Evolutionary conservation across 73 alveolate genomes (phyloP), one percentile per base, ranked within the genome.

Genomic region (Urostyla sp.): DNA sequence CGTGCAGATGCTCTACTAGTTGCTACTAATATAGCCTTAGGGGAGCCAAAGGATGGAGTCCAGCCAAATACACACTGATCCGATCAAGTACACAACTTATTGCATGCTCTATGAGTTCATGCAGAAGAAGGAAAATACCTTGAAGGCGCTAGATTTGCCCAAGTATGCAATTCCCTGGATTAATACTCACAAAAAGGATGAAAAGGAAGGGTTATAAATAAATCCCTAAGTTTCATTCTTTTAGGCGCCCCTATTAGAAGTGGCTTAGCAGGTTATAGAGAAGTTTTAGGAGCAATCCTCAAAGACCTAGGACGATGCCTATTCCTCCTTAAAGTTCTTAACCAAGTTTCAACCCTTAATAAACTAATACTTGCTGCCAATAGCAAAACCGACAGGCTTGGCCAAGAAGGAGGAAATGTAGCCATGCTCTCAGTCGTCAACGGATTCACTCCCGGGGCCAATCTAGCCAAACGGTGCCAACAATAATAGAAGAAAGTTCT

Each of bases 401-500:
- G 31, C 57, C 55, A 4, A 55, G 31, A 21, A 48, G 72, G 4
- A 27, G 5, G 31, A 20, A 6, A 55, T 6, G 18, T 8, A n/a
- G 5, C 20, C 6, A 55, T 5, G 31, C 24, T 27, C 31, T 27
- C 8, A 13, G 11, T 13, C 11, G 7, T 32, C 23, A 7, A 50
- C 6, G 10, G 61, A 50, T 50, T 50, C 61, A 8, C 23, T 50
- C 20, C 6, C 23, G 6, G 61, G 31, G 6, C 5, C 24, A 7
- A 15, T 48, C 40, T 10, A 6, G n/a, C 27, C 34, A 16, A 48
- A 69, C 26, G n/a, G 16, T 27, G 1, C n/a, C 32, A 26, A 45
- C n/a, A 84, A 84, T 73, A 89, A 75, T 76, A 48, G 96, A 57
- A 72, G 91, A 60, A 93, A 93, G 77, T 93, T 93, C 85, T 67